phyloP scores from a whole-genome alignment of 2,329 filamentous ascomycete species.

The Apiospora sp. region DNA sequence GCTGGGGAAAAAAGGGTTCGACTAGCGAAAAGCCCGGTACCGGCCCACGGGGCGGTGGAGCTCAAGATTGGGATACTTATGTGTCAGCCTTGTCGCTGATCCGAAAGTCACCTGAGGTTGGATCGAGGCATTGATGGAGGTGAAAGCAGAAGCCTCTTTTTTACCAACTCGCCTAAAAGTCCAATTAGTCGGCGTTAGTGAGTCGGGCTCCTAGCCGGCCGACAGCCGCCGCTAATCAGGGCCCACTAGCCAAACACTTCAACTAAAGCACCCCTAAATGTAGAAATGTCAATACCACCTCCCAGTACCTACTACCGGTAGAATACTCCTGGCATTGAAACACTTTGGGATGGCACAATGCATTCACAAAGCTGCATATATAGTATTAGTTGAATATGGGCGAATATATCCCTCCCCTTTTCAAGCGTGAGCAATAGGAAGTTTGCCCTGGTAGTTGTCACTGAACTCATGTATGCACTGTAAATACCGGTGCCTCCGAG shows the following conservation, averaged over 20 bases:
- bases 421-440: too few species aligned
- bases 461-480: too few species aligned
- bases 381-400: too few species aligned
- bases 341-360: too few species aligned
- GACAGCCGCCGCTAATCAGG: not conserved
- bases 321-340: too few species aligned
- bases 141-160: not conserved
- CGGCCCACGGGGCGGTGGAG: not conserved
- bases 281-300: not conserved
- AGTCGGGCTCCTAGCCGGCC: too few species aligned
- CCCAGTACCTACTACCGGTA: too few species aligned
- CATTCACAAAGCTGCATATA: too few species aligned
- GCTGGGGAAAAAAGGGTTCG: not conserved
- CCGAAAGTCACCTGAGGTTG: not conserved
- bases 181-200: not conserved
- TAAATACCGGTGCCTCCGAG: not conserved
- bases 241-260: not conserved
- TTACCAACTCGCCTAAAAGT: not conserved
- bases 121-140: not conserved
- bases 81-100: constrained; percentile 18
- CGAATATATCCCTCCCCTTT: too few species aligned
- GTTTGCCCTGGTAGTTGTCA: too few species aligned
- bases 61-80: not conserved
- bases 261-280: too few species aligned
- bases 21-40: not conserved